Base-by-base conservation (phyloP, 1,139 yeast species). In the Suhomyces anneliseae region DNA sequence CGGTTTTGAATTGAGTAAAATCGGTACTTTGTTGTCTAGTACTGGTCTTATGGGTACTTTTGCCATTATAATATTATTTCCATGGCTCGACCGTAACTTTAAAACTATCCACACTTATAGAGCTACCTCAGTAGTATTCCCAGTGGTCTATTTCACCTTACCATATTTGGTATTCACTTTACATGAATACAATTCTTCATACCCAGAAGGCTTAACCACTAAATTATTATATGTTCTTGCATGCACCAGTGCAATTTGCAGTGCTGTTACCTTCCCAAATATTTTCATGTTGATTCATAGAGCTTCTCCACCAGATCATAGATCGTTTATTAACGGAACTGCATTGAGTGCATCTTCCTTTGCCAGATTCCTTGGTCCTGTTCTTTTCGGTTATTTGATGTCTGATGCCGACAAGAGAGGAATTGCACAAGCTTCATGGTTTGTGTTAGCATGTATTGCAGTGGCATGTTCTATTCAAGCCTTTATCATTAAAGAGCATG, bases 301-400 rank as follows among this genome's bases (percentile, higher is more conserved):
- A 44, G 74, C 79, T 8, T 68, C 83, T 1, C 72, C 75, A 8
- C 68, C 76, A 29, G 64, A 70, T 51, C 77, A 79, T 56, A 63
- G 83, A 45, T 81, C 82, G 0, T 71, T 76, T 50, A 69, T 79
- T 36, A 79, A 79, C 58, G 81, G 82, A 12, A 63, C 74, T 10
- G 70, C 81, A 2, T 65, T 79, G 55, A 74, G 80, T 48, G 69
- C 78, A 40, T 68, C 78, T 19, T 76, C 87, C 1, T 64, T 78
- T 36, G 84, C 87, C 0, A 63, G 88, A 51, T 82, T 79, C 46
- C 39, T 79, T 1, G 87, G 84, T 4, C 89, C 89, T 0, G 61
- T 82, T 14, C 36, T 70, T 2, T 82, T 85, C 83, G 88, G 88
- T 9, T 66, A 64, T 44, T 55, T 83, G 38, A 81, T 82, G 76